Percentiles rank a stretch among this genome's conserved stretches.
phyloP scores from a whole-genome alignment of 306 rosid species.

The Castanea mollissima region DNA sequence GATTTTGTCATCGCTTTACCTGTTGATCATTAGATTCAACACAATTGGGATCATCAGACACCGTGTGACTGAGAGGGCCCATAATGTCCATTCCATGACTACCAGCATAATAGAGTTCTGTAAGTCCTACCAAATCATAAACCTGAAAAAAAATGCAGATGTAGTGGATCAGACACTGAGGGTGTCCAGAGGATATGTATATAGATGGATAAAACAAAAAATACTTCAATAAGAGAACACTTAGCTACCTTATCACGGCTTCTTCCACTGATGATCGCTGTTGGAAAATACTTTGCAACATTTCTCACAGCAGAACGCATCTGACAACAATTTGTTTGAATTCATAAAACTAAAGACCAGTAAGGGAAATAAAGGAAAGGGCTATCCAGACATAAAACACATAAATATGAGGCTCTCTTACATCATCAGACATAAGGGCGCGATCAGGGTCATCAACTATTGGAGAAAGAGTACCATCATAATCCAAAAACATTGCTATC shows the following conservation, averaged over 20 bases:
- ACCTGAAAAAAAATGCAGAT: slow-evolving; percentile 48
- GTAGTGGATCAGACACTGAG: slow-evolving; percentile 3
- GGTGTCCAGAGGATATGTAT: neutral
- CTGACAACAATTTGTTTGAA: slow-evolving; percentile 34
- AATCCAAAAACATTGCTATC: slow-evolving; percentile 82
- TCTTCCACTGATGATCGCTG: slow-evolving; percentile 92
- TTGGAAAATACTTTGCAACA: slow-evolving; percentile 66
- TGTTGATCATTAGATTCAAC: slow-evolving; percentile 47
- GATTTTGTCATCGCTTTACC: slow-evolving; percentile 30
- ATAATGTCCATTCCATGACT: slow-evolving; percentile 98
- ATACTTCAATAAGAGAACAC: neutral
- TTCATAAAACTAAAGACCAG: neutral
- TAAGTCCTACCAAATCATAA: slow-evolving; percentile 76
- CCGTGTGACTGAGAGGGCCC: slow-evolving; percentile 49
- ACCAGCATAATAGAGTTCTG: slow-evolving; percentile 94
- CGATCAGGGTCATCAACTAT: slow-evolving; percentile 89
- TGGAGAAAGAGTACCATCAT: slow-evolving; percentile 95
- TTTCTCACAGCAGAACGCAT: slow-evolving; percentile 72
- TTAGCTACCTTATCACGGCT: slow-evolving; percentile 70
- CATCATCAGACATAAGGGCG: slow-evolving; percentile 72
- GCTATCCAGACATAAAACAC: neutral
- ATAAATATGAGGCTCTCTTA: slow-evolving; percentile 40
- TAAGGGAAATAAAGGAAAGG: neutral
- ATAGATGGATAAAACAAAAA: neutral
- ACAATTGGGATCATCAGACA: slow-evolving; percentile 44